phyloP scores from a whole-genome alignment of 441 rosid species.

The Cnidoscolus chayamansa region DNA sequence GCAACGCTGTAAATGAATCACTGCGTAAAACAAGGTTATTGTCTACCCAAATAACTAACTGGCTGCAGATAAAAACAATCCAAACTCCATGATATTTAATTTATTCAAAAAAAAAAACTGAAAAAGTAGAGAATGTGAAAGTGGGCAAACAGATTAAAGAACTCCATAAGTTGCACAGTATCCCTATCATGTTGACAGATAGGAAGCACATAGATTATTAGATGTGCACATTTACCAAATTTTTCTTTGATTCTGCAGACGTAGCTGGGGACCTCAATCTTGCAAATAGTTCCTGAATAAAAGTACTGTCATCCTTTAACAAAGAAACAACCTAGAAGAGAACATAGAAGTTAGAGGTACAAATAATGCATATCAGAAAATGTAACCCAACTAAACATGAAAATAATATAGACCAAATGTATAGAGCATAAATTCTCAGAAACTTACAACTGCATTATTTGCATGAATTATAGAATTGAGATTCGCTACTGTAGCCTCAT shows the following conservation, averaged over 20 bases:
- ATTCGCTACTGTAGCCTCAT: conserved; percentile 81
- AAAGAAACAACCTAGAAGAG: conserved; percentile 75
- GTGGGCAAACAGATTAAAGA: not conserved
- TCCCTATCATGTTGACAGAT: not conserved
- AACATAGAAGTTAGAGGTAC: conserved; percentile 22
- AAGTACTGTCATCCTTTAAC: conserved; percentile 88
- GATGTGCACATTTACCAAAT: conserved; percentile 61
- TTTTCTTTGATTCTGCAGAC: conserved; percentile 81
- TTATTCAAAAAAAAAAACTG: not conserved
- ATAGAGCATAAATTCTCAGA: conserved; percentile 12
- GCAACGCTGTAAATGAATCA: too few species aligned
- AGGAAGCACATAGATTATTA: not conserved
- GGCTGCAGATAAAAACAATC: not conserved
- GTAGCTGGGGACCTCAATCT: conserved; percentile 69
- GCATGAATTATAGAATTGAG: conserved; percentile 90
- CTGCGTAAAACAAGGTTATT: not conserved
- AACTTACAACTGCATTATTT: conserved; percentile 91
- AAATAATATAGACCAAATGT: not conserved
- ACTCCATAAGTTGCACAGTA: not conserved
- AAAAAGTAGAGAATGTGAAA: not conserved
- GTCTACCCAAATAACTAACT: not conserved
- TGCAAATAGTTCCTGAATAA: conserved; percentile 91
- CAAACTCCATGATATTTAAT: not conserved
- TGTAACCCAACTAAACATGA: not conserved
- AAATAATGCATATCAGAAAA: conserved; percentile 6